These are phyloP conservation scores for Coemansia sp. DNA, from an alignment of 192 early-diverging fungal species.

Conservation along the genomic window DNA sequence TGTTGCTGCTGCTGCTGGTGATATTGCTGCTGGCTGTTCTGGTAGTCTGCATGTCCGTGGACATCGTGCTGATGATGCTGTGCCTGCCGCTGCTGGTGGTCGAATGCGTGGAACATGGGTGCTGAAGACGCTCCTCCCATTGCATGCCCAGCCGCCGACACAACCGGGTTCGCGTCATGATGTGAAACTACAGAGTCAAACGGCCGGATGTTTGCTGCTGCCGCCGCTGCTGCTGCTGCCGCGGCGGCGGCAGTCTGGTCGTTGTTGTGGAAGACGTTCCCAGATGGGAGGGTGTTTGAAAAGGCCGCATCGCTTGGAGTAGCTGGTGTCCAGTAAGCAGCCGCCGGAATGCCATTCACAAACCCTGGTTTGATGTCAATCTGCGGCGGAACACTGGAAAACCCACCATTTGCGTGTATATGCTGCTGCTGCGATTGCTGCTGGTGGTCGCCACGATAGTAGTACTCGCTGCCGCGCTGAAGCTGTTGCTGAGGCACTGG, in stretches of 20 bases:
- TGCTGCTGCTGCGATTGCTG: constrained; percentile 27
- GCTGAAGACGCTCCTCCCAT: constrained; percentile 28
- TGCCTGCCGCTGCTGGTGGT: constrained; percentile 28
- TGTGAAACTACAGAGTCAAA: constrained; percentile 43
- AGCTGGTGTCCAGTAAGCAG: constrained; percentile 49
- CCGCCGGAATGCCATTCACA: constrained; percentile 19
- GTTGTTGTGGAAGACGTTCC: constrained; percentile 42
- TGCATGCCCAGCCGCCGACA: constrained; percentile 17
- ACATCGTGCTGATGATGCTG: constrained; percentile 22
- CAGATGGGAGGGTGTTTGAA: constrained; percentile 42
- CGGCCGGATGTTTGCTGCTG: constrained; percentile 33
- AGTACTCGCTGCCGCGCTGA: constrained; percentile 26
- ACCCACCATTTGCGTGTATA: constrained; percentile 30
- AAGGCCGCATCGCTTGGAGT: constrained; percentile 51
- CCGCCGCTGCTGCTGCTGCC: background rate
- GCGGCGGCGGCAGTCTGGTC: constrained; percentile 26
- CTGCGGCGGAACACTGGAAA: constrained; percentile 44
- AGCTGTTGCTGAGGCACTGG: constrained; percentile 35
- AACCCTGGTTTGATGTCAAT: constrained; percentile 50
- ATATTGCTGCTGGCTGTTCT: constrained; percentile 24
- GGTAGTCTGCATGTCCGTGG: constrained; percentile 29
- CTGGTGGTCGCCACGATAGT: constrained; percentile 8
- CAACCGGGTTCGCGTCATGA: constrained; percentile 16
- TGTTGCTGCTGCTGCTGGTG: constrained; percentile 34
- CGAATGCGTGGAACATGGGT: constrained; percentile 44